A percentile compares a stretch with the other conserved stretches of the same genome.
These are phyloP conservation scores for Trichophyton benhamiae DNA, from an alignment of 2,329 filamentous ascomycete genomes.

Conservation along the genomic window DNA sequence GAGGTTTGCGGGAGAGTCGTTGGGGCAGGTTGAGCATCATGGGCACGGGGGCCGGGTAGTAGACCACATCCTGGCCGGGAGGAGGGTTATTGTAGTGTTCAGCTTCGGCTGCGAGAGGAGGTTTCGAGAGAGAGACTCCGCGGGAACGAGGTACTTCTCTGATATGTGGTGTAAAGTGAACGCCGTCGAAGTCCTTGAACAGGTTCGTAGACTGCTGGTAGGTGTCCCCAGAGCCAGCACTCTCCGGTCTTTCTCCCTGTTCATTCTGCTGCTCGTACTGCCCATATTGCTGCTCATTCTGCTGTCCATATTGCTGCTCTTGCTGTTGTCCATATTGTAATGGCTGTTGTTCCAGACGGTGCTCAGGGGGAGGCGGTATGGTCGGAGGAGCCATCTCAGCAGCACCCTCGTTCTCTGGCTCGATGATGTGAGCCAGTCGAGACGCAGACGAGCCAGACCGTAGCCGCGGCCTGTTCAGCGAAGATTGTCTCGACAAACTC, in stretches of 20 bases:
- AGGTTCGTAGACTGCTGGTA: constrained; percentile 33
- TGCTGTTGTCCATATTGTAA: not conserved
- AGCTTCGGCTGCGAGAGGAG: constrained; percentile 29
- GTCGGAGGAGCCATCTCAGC: constrained; percentile 10
- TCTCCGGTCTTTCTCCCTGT: constrained; percentile 22
- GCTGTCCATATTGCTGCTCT: not conserved
- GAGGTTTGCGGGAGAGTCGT: constrained; percentile 62
- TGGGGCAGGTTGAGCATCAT: constrained; percentile 87
- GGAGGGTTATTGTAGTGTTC: constrained; percentile 29
- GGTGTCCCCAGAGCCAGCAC: constrained; percentile 35
- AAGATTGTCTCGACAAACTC: constrained; percentile 32
- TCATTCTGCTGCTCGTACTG: not conserved
- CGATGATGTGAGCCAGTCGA: constrained; percentile 29
- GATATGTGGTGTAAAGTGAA: constrained; percentile 30
- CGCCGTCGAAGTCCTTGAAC: constrained; percentile 41
- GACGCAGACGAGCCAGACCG: constrained; percentile 28
- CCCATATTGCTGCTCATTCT: not conserved
- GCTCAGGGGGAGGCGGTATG: constrained; percentile 11
- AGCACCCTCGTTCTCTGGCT: constrained; percentile 27
- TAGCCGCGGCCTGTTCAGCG: constrained; percentile 20
- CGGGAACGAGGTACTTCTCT: constrained; percentile 18
- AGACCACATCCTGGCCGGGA: constrained; percentile 72
- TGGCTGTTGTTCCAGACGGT: not conserved
- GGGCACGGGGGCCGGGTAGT: constrained; percentile 88
- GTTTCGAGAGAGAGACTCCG: constrained; percentile 28